A percentile compares a stretch with the other conserved stretches of the same genome.
Evolutionary conservation across 768 basidiomycete species (phyloP).

Genomic region (Lactifluus rugatus): DNA sequence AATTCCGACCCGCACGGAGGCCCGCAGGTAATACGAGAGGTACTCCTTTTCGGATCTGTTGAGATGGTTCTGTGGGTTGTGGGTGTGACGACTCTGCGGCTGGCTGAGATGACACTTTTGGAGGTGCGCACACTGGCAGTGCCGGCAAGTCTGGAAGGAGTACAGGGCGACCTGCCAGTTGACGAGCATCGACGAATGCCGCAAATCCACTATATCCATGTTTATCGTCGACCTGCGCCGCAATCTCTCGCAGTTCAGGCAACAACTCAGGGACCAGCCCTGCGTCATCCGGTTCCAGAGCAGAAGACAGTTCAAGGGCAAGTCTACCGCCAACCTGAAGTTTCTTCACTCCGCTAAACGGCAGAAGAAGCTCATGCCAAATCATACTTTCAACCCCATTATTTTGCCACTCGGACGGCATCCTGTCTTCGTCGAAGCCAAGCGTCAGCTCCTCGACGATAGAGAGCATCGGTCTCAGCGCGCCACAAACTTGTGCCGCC

Average conservation of each 20-base stretch:
- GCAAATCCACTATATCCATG: neutral
- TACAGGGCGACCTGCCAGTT: neutral
- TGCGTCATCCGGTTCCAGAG: neutral
- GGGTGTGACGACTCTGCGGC: neutral
- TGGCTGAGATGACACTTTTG: neutral
- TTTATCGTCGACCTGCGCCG: neutral
- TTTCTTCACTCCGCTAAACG: neutral
- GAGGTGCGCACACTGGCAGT: neutral
- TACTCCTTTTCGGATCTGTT: too few relatives aligned
- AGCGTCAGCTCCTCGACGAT: neutral
- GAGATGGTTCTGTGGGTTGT: too few relatives aligned
- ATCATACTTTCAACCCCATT: neutral
- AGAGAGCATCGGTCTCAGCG: neutral
- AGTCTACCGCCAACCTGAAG: neutral
- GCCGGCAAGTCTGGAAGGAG: neutral
- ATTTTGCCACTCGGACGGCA: neutral
- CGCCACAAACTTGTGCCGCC: neutral
- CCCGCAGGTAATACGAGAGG: too few relatives aligned
- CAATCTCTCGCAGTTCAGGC: neutral
- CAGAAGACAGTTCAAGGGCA: neutral
- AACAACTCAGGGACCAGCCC: neutral
- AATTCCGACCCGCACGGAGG: too few relatives aligned
- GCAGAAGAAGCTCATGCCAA: neutral
- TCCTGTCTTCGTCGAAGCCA: neutral
- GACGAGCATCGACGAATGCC: neutral